phyloP scores from a whole-genome alignment of 2,329 filamentous ascomycete genomes.

The Aspergillus ruber region DNA sequence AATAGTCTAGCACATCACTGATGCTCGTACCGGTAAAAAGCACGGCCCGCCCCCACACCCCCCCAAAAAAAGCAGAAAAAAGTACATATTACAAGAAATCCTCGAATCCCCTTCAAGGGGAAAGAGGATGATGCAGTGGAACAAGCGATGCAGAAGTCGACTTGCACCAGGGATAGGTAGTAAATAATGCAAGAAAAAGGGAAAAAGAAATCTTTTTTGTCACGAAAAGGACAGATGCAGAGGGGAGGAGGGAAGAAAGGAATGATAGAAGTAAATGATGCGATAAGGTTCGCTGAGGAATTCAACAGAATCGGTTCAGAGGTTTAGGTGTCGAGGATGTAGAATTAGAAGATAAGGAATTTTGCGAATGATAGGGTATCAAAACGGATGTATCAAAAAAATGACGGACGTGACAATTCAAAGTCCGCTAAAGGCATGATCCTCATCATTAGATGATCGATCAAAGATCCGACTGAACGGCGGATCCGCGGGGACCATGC shows the following conservation, averaged over 20 bases:
- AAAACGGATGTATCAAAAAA: neutral
- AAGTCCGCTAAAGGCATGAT: constrained; percentile 19
- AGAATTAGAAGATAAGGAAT: neutral
- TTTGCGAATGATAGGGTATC: neutral
- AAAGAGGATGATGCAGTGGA: too few relatives aligned
- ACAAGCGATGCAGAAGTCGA: too few relatives aligned
- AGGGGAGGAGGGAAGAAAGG: too few relatives aligned
- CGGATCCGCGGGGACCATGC: constrained; percentile 31
- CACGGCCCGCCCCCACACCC: too few relatives aligned
- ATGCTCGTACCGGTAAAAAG: constrained; percentile 14
- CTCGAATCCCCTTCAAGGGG: neutral
- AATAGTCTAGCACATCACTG: constrained; percentile 2
- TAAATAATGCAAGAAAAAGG: too few relatives aligned
- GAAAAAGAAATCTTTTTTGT: too few relatives aligned
- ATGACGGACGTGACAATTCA: constrained; percentile 11
- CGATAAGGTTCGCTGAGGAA: too few relatives aligned
- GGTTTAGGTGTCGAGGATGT: too few relatives aligned
- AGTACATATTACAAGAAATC: constrained; percentile 19
- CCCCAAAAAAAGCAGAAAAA: constrained; percentile 1
- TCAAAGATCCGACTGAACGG: constrained; percentile 45
- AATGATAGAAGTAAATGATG: too few relatives aligned
- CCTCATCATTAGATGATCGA: constrained; percentile 29
- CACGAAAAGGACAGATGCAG: too few relatives aligned
- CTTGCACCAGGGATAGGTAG: too few relatives aligned
- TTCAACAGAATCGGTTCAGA: too few relatives aligned